Conservation (phyloP, 2,329 filamentous ascomycete species). For the Colletotrichum melonis region DNA sequence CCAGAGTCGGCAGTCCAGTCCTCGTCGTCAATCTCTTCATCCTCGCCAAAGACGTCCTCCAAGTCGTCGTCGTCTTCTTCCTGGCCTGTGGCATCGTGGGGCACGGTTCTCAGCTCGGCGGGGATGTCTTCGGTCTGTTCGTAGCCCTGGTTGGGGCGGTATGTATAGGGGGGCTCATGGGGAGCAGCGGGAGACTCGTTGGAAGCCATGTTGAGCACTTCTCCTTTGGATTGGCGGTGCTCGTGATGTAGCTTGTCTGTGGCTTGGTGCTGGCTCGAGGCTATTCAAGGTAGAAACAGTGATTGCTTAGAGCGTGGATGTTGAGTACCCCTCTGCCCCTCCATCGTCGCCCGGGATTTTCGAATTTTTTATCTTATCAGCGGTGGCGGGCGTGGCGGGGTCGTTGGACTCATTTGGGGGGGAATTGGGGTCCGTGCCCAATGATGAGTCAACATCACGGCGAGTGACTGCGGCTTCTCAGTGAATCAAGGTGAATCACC, state of each 20-base stretch:
- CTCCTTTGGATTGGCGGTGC: neutral
- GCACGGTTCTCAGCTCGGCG: conserved; percentile 21
- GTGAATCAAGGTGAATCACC: conserved; percentile 15
- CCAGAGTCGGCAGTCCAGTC: conserved; percentile 67
- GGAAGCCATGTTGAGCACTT: conserved; percentile 21
- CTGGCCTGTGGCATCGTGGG: conserved; percentile 10
- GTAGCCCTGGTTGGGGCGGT: conserved; percentile 57
- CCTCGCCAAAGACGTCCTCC: conserved; percentile 62
- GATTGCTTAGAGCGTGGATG: neutral
- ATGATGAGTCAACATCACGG: conserved; percentile 29
- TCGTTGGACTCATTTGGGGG: conserved; percentile 1
- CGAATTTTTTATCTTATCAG: conserved; percentile 35
- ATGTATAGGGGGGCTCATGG: conserved; percentile 57
- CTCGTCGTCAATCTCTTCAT: conserved; percentile 70
- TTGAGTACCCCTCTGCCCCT: conserved; percentile 27
- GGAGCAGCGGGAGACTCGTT: conserved; percentile 51
- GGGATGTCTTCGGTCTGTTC: conserved; percentile 46
- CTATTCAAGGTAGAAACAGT: neutral
- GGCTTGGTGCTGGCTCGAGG: neutral
- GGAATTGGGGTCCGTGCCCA: neutral
- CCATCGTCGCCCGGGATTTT: conserved; percentile 21
- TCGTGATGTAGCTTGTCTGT: neutral
- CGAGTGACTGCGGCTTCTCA: neutral
- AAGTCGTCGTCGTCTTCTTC: conserved; percentile 49
- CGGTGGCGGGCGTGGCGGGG: conserved; percentile 25